These are phyloP conservation scores for Ceratobasidium sp. DNA, from an alignment of 1,284 basidiomycete genomes.

Conservation along the genomic window DNA sequence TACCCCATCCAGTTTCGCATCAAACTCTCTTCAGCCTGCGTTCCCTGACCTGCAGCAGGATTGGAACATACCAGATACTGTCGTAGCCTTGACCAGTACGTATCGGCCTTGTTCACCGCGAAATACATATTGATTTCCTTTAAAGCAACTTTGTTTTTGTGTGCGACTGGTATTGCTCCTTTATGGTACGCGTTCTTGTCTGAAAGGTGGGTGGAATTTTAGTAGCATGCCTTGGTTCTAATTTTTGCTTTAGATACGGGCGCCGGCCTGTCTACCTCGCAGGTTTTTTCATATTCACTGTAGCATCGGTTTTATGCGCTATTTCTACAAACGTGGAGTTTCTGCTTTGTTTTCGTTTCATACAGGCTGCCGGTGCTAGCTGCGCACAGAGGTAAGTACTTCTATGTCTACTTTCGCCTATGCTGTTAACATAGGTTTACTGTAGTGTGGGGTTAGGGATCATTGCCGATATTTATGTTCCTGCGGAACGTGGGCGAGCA, in stretches of 20 bases:
- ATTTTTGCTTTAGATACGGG: constrained; percentile 38
- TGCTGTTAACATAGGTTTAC: not conserved
- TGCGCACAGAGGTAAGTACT: constrained; percentile 44
- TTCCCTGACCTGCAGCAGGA: constrained; percentile 40
- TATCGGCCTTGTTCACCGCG: not conserved
- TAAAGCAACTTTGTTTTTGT: constrained; percentile 44
- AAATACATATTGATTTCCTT: not conserved
- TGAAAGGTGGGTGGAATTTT: constrained; percentile 37
- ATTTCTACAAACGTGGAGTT: constrained; percentile 40
- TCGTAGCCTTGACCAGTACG: constrained; percentile 46
- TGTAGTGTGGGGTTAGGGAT: constrained; percentile 45
- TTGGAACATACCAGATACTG: constrained; percentile 35
- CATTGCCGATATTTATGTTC: constrained; percentile 46
- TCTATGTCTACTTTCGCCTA: not conserved
- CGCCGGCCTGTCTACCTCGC: constrained; percentile 45
- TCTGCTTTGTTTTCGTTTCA: constrained; percentile 42
- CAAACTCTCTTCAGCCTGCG: constrained; percentile 45
- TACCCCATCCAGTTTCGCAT: constrained; percentile 33
- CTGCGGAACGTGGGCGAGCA: constrained; percentile 45
- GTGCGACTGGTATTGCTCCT: constrained; percentile 43
- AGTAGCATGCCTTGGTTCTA: constrained; percentile 7
- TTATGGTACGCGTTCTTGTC: constrained; percentile 46
- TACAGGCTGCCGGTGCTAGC: constrained; percentile 46
- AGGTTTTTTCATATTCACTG: constrained; percentile 41
- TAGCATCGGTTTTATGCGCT: constrained; percentile 44